Percentiles rank a stretch among this genome's conserved stretches.
phyloP scores from a whole-genome alignment of 208 protist species.

The Leishmania turanica region DNA sequence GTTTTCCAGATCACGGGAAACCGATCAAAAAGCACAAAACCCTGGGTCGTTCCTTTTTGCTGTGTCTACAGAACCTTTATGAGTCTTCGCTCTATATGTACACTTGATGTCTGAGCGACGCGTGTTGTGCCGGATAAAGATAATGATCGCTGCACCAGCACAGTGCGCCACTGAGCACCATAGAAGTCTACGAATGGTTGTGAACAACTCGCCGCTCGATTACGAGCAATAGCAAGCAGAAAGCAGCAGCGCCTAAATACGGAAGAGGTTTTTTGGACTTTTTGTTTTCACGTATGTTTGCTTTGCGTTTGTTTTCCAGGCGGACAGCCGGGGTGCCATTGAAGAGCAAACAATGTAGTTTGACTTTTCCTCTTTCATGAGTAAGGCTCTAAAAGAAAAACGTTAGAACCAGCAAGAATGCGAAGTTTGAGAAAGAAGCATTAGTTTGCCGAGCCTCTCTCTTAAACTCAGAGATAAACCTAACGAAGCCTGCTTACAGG shows the following conservation, averaged over 20 bases:
- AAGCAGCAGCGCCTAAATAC: not conserved
- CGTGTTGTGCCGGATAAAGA: not conserved
- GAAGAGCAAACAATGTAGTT: not conserved
- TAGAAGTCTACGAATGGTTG: not conserved
- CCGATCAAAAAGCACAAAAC: too few relatives aligned
- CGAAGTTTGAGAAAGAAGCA: not conserved
- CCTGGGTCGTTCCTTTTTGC: not conserved
- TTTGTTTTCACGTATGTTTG: not conserved
- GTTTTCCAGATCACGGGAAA: not conserved
- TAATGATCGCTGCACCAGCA: not conserved
- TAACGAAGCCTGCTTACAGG: not conserved
- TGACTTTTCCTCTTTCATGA: not conserved
- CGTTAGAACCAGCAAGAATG: not conserved
- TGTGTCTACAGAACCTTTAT: not conserved
- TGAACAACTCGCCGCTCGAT: not conserved
- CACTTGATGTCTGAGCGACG: not conserved
- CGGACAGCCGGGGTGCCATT: not conserved
- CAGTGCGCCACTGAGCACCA: not conserved
- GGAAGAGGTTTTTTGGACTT: not conserved
- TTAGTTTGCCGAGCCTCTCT: not conserved
- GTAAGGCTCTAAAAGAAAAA: slow-evolving; percentile 8
- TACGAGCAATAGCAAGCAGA: not conserved
- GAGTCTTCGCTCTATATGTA: not conserved
- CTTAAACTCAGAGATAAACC: not conserved
- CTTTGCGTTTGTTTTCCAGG: not conserved